These are phyloP conservation scores for Trichophaea hybrida DNA, from an alignment of 2,329 filamentous ascomycete species.

Conservation along the genomic window DNA sequence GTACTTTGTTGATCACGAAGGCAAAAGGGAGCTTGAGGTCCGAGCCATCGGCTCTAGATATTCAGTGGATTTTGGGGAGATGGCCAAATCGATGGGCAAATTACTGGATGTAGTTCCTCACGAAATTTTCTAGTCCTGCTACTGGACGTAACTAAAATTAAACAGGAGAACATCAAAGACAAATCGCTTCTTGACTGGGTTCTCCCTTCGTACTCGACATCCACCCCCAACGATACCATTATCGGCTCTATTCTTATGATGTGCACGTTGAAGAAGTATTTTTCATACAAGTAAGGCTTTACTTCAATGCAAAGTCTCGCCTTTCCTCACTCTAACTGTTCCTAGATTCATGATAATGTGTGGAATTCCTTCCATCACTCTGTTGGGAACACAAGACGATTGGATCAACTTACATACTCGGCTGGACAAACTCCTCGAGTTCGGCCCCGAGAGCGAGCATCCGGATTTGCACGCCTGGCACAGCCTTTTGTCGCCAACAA, in stretches of 20 bases:
- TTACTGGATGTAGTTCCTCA: constrained; percentile 27
- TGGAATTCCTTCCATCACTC: constrained; percentile 40
- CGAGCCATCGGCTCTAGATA: constrained; percentile 15
- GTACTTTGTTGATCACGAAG: constrained; percentile 35
- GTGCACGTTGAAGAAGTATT: constrained; percentile 39
- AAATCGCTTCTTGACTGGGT: constrained; percentile 36
- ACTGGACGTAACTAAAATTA: constrained; percentile 8
- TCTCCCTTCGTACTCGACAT: constrained; percentile 41
- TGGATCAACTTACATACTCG: constrained; percentile 35
- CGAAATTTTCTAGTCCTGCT: background rate
- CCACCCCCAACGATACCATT: constrained; percentile 34
- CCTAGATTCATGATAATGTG: constrained; percentile 28
- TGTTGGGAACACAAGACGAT: constrained; percentile 37
- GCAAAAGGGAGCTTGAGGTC: constrained; percentile 33
- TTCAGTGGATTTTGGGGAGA: constrained; percentile 26
- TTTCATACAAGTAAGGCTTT: constrained; percentile 29
- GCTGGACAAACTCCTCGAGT: constrained; percentile 34
- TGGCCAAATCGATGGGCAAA: constrained; percentile 32
- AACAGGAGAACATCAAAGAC: constrained; percentile 32
- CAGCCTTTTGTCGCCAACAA: constrained; percentile 34
- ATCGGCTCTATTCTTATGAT: constrained; percentile 39
- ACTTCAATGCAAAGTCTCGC: background rate
- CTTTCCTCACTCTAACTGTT: background rate
- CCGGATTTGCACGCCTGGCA: constrained; percentile 28
- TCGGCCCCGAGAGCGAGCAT: constrained; percentile 34